Conservation (phyloP, 2,329 filamentous ascomycete genomes). For the Clonostachys sp. region DNA sequence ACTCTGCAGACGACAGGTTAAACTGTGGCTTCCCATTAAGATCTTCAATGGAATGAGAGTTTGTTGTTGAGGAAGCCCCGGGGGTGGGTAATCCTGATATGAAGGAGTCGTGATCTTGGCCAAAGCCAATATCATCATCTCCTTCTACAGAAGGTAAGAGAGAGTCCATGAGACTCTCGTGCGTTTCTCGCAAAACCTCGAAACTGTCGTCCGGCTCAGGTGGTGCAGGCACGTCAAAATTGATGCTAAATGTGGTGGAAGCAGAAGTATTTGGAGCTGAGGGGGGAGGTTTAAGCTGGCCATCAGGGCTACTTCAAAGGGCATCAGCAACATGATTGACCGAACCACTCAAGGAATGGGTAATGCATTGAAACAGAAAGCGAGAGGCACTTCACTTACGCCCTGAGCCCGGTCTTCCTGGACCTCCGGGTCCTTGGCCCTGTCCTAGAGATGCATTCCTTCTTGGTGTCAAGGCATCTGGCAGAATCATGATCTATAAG, state of each 20-base stretch:
- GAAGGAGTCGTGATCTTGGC: neutral
- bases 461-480: conserved; percentile 47
- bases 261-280: conserved; percentile 25
- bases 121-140: conserved; percentile 7
- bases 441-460: conserved; percentile 47
- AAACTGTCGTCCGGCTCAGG: conserved; percentile 31
- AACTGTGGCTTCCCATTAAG: conserved; percentile 45
- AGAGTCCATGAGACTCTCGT: conserved; percentile 34
- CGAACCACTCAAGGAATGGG: neutral
- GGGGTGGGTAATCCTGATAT: conserved; percentile 13
- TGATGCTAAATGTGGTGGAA: conserved; percentile 47
- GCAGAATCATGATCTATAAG: neutral
- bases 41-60: conserved; percentile 25
- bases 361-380: neutral
- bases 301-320: neutral
- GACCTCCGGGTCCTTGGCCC: conserved; percentile 44
- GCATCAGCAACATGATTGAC: neutral
- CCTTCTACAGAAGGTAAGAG: conserved; percentile 23
- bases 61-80: conserved; percentile 15
- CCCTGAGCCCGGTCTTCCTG: conserved; percentile 36
- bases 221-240: conserved; percentile 39
- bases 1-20: conserved; percentile 47
- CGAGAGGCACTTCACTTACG: neutral
- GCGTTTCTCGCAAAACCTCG: conserved; percentile 34
- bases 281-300: conserved; percentile 8